A percentile compares a stretch with the other conserved stretches of the same genome.
These are phyloP conservation scores for Themeda triandra DNA, from an alignment of 176 grass and related monocot genomes.

Conservation along the genomic window DNA sequence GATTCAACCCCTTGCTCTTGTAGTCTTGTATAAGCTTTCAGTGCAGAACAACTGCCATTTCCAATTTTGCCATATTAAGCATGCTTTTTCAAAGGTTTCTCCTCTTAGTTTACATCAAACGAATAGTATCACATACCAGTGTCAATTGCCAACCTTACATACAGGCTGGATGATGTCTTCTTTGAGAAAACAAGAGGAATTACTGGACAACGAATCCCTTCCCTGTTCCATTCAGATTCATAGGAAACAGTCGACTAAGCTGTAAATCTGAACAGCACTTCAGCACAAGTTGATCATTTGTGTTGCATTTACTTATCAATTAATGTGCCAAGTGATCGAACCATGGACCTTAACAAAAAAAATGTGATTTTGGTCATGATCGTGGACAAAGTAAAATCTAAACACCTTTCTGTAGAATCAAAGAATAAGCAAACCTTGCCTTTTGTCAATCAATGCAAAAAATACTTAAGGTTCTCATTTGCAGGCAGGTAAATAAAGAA, in stretches of 20 bases:
- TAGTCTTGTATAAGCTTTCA: too few species aligned
- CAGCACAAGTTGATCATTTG: neutral
- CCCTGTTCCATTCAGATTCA: neutral
- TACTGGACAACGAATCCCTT: neutral
- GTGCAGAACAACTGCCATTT: too few species aligned
- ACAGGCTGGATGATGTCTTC: neutral
- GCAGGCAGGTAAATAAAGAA: neutral
- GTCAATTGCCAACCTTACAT: neutral
- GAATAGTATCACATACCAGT: too few species aligned
- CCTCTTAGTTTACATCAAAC: too few species aligned
- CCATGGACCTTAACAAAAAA: neutral
- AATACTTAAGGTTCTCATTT: neutral
- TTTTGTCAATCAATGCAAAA: neutral
- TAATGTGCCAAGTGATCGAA: neutral
- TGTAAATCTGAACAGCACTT: neutral
- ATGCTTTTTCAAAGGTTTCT: neutral
- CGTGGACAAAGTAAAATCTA: neutral
- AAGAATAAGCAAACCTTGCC: neutral
- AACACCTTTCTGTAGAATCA: neutral
- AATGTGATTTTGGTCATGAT: neutral
- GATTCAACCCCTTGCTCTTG: too few species aligned
- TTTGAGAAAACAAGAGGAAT: neutral
- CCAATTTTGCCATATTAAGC: neutral
- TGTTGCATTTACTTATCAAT: neutral
- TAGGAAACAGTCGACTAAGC: too few species aligned